Percentiles rank a stretch among this genome's conserved stretches.
These are phyloP conservation scores for Globisporangium perplexum DNA, from an alignment of 352 stramenopile genomes.

Conservation along the genomic window DNA sequence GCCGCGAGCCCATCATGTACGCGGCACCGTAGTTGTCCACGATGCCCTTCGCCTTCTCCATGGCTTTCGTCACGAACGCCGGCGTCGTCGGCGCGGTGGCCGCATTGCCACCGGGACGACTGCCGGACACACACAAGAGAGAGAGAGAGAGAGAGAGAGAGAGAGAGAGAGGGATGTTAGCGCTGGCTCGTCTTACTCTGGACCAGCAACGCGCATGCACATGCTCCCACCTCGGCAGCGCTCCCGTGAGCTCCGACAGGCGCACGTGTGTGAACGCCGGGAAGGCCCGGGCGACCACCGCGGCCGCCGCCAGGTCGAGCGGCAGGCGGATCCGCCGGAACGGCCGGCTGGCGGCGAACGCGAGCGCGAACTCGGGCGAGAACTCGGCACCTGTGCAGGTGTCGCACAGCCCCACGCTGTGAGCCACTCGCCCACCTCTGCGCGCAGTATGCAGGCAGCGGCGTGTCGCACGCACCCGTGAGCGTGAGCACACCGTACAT, in stretches of 20 bases:
- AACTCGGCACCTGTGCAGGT: constrained; percentile 42
- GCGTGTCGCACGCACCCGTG: constrained; percentile 20
- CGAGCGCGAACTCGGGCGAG: constrained; percentile 81
- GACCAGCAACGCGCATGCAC: not conserved
- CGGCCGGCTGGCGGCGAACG: constrained; percentile 76
- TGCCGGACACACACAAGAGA: constrained; percentile 10
- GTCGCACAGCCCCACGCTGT: not conserved
- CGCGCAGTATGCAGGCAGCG: not conserved
- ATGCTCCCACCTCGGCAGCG: constrained; percentile 52
- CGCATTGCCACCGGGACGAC: constrained; percentile 14
- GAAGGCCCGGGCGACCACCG: constrained; percentile 62
- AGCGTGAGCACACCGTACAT: constrained; percentile 73
- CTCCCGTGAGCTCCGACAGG: constrained; percentile 56
- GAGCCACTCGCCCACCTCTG: too few species aligned
- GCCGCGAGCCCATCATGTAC: constrained; percentile 86
- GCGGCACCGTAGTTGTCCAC: constrained; percentile 84
- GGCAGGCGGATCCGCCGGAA: constrained; percentile 78
- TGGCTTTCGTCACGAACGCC: constrained; percentile 49
- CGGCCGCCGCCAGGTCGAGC: constrained; percentile 63
- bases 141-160: not conserved
- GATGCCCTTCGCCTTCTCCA: constrained; percentile 65
- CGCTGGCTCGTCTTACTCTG: not conserved
- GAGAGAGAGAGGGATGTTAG: not conserved
- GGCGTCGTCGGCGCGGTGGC: constrained; percentile 12
- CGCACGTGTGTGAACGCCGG: constrained; percentile 66